Percentiles rank a stretch among this genome's conserved stretches.
Evolutionary conservation across 768 basidiomycete species (phyloP).

Genomic region (Tubosaeta brunneosetosa): DNA sequence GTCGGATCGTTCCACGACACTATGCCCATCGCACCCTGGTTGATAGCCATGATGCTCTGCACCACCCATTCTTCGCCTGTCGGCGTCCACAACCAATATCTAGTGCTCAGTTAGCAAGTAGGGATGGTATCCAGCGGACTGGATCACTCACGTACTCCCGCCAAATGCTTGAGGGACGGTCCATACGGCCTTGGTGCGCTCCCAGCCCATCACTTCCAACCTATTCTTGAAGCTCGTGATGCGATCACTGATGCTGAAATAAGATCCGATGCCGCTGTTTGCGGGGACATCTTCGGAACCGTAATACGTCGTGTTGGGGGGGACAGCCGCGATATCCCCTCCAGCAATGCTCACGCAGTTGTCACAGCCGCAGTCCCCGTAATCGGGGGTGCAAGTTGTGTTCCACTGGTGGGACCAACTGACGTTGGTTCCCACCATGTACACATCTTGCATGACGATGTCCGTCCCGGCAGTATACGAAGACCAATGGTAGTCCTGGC

Average conservation of each 20-base stretch:
- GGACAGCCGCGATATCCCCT: slow-evolving; percentile 36
- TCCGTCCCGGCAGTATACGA: slow-evolving; percentile 61
- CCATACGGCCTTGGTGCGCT: slow-evolving; percentile 67
- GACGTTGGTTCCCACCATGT: slow-evolving; percentile 51
- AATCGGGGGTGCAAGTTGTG: slow-evolving; percentile 59
- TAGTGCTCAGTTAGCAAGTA: slow-evolving; percentile 12
- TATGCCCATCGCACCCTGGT: too few relatives aligned
- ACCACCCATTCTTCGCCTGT: too few relatives aligned
- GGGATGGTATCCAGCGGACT: too few relatives aligned
- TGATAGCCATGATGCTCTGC: too few relatives aligned
- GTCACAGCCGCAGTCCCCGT: slow-evolving; percentile 73
- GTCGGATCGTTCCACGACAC: slow-evolving; percentile 6
- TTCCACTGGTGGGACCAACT: slow-evolving; percentile 58
- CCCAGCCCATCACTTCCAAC: slow-evolving; percentile 61
- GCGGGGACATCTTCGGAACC: slow-evolving; percentile 17
- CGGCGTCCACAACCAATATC: slow-evolving; percentile 9
- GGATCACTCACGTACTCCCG: slow-evolving; percentile 25
- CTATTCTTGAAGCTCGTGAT: slow-evolving; percentile 63
- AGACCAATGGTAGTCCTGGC: slow-evolving; percentile 61
- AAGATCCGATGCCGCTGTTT: slow-evolving; percentile 33
- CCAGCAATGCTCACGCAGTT: slow-evolving; percentile 44
- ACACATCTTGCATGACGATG: slow-evolving; percentile 64
- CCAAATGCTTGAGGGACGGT: slow-evolving; percentile 80
- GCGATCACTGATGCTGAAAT: slow-evolving; percentile 63
- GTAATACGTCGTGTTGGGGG: slow-evolving; percentile 21